Base-by-base conservation (phyloP, 2,329 filamentous ascomycete genomes). In the Talaromyces sp. region DNA sequence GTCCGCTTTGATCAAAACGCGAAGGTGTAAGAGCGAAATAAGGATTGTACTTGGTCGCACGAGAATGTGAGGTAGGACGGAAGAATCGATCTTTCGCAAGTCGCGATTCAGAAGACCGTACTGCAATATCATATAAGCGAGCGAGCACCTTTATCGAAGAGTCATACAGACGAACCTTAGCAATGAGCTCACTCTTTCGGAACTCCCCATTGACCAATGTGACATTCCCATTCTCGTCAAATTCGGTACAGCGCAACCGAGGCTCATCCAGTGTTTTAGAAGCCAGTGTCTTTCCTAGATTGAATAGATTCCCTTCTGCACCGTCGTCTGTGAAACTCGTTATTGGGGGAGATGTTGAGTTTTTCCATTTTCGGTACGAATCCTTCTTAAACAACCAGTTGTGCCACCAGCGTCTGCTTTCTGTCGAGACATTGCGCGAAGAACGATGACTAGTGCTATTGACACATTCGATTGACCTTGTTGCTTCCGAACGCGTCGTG, bases 61-160 rank as follows among this genome's bases (percentile, higher is more conserved):
- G 69, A 98, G 88, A 65, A 99, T 98, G 74, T 97, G 93, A 9
- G 95, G 95, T 24, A 99, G 86, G 67, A 96, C 91, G 65, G 92
- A 97, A 14, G 93, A 97, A 77, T 99, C 95, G 73, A 99, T 97
- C 80, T 99, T 99, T 72, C 95, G 91, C 64, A 99, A 83, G 82
- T 99, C 95, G 67, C 95, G 93, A 64, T 95, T 94, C 58, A 97
- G 85, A 31, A 98, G 85, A 48, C 93, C 93, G 75, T 97, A 97
- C 91, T 94, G 69, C 70, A 66, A 45, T 43, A 59, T n/a, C 1
- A 41, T 31, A n/a, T 24, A 27, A 60, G 33, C 4, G 68, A 54
- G 13, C 19, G 50, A 19, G 24, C 52, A 13, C 70, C 65, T 69
- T 58, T 66, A 61, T 37, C 14, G 58, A 39, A 43, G 58, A 27